Evolutionary conservation across 139 green algal species (phyloP).

Genomic region (Chlorella sp.): DNA sequence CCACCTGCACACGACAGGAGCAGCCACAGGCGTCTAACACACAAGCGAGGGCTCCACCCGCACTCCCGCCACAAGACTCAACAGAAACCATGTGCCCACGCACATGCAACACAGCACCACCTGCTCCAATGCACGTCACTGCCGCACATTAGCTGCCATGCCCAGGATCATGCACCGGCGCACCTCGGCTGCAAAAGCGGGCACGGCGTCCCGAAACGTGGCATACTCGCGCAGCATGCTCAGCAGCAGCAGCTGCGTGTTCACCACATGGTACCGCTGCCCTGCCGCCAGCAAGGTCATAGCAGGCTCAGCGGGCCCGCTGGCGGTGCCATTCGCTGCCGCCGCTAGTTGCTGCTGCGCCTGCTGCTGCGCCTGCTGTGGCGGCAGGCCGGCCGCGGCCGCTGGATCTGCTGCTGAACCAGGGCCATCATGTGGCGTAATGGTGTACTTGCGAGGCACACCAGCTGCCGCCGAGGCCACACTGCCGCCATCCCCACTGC

Average conservation of each 20-base stretch:
- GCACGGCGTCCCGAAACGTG: slow-evolving; percentile 47
- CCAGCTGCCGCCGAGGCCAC: background rate
- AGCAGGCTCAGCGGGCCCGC: background rate
- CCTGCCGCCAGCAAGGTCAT: slow-evolving; percentile 45
- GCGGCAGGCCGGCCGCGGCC: background rate
- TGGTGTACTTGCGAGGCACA: slow-evolving; percentile 37
- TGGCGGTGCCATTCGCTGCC: background rate
- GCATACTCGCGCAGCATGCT: slow-evolving; percentile 70
- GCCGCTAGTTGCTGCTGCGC: background rate
- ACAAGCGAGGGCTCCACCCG: no score
- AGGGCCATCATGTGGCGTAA: slow-evolving; percentile 3
- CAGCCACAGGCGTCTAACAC: no score
- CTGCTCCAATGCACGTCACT: no score
- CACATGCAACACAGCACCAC: no score
- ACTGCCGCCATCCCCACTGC: background rate
- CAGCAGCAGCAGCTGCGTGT: slow-evolving; percentile 74
- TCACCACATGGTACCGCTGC: slow-evolving; percentile 67
- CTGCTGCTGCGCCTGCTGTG: background rate
- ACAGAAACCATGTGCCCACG: no score
- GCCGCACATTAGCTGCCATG: no score
- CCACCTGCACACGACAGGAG: no score
- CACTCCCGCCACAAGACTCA: no score
- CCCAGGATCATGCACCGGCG: no score
- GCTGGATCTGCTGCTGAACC: background rate
- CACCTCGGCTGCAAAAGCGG: slow-evolving; percentile 61